These are phyloP conservation scores for Metschnikowia henanensis DNA, from an alignment of 805 yeast species.

Conservation along the genomic window DNA sequence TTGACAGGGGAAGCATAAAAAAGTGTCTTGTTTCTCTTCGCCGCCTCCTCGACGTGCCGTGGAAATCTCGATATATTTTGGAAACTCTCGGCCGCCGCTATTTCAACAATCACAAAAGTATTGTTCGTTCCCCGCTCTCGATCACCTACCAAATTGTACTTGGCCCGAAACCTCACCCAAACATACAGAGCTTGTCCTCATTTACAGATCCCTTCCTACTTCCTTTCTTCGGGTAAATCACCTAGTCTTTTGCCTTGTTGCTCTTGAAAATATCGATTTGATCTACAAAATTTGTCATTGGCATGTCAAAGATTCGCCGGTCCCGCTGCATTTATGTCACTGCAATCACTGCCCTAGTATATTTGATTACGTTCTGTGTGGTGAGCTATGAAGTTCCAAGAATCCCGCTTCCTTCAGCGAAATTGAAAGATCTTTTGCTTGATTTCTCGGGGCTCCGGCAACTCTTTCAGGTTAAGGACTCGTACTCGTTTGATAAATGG, in stretches of 20 bases:
- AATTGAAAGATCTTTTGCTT: not conserved
- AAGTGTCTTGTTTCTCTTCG: too few species aligned
- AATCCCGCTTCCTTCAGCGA: not conserved
- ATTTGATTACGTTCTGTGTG: constrained; percentile 3
- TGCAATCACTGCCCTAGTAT: constrained; percentile 4
- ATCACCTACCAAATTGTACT: too few species aligned
- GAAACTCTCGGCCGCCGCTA: too few species aligned
- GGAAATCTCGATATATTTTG: too few species aligned
- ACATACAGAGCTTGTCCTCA: too few species aligned
- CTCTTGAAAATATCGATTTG: not conserved
- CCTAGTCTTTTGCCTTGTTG: not conserved
- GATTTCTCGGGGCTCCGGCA: constrained; percentile 3
- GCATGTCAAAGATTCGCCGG: constrained; percentile 8
- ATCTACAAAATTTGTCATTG: not conserved
- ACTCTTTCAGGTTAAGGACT: constrained; percentile 1
- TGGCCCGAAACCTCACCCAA: too few species aligned
- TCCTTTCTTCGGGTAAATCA: not conserved
- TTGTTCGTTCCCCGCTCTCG: too few species aligned
- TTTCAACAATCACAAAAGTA: too few species aligned
- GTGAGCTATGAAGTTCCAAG: not conserved
- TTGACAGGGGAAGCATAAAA: not conserved
- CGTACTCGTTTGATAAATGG: constrained; percentile 14
- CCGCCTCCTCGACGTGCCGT: too few species aligned
- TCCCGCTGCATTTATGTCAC: constrained; percentile 8
- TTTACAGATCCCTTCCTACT: too few species aligned